Evolutionary conservation across 495 filamentous ascomycete species (phyloP).

Genomic region (Tuber borchii): DNA sequence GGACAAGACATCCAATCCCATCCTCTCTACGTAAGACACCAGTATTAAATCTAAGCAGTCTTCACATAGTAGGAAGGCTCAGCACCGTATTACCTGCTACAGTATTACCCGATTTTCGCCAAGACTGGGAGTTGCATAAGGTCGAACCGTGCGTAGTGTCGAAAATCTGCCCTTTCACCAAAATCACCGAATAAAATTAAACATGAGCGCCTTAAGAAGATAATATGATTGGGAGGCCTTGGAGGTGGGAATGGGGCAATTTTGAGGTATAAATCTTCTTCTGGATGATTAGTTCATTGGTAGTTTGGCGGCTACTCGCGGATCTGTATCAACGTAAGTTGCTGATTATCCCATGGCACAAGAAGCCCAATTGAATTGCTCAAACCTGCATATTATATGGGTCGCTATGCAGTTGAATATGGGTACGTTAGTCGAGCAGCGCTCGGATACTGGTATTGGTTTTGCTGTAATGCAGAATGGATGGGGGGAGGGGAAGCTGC

Average conservation of each 20-base stretch:
- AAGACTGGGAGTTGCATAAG: no score
- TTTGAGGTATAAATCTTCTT: neutral
- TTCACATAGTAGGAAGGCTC: neutral
- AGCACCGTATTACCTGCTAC: neutral
- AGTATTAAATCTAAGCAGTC: neutral
- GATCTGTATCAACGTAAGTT: neutral
- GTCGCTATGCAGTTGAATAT: no score
- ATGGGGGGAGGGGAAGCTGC: neutral
- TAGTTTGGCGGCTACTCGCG: neutral
- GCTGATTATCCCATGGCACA: no score
- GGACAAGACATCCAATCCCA: neutral
- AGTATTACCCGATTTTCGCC: no score
- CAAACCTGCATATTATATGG: no score
- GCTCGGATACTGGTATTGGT: neutral
- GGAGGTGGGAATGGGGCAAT: neutral
- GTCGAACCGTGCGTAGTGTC: no score
- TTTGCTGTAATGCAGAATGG: neutral
- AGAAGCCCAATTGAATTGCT: no score
- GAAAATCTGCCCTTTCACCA: no score
- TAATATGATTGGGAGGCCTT: no score
- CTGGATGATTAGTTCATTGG: neutral
- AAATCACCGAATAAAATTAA: no score
- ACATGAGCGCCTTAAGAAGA: no score
- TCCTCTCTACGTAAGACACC: neutral
- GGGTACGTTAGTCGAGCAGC: neutral